A percentile compares a stretch with the other conserved stretches of the same genome.
phyloP scores from a whole-genome alignment of 768 basidiomycete species.

The Mycena leptocephala region DNA sequence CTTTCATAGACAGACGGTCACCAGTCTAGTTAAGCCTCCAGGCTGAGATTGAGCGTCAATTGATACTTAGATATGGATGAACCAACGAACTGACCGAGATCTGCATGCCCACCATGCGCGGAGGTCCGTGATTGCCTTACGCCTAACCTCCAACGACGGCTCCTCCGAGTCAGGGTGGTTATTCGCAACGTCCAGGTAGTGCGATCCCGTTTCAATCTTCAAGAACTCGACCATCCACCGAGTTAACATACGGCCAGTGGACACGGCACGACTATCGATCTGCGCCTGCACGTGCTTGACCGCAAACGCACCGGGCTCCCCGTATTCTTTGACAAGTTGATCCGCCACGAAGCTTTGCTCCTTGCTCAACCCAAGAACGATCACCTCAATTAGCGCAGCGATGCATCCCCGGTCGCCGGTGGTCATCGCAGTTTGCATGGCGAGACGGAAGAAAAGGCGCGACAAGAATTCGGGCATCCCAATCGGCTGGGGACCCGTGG shows the following conservation, averaged over 20 bases:
- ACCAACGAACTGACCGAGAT: no score
- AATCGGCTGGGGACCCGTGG: neutral
- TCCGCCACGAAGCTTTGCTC: neutral
- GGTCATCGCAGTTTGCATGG: neutral
- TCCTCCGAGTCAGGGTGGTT: neutral
- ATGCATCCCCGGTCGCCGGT: neutral
- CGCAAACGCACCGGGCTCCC: neutral
- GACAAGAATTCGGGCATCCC: neutral
- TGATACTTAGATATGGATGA: no score
- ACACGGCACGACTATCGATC: neutral
- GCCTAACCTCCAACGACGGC: neutral
- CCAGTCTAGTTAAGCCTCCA: no score
- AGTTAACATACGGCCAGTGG: neutral
- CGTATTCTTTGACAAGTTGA: neutral
- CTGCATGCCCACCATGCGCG: neutral
- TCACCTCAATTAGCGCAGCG: neutral
- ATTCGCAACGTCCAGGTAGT: neutral
- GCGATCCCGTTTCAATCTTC: neutral
- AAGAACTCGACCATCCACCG: neutral
- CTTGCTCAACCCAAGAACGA: neutral
- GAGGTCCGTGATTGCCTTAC: neutral
- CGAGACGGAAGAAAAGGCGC: neutral
- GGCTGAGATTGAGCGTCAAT: neutral
- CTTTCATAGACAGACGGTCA: no score
- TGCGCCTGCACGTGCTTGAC: neutral